Percentiles rank a stretch among this genome's conserved stretches.
phyloP scores from a whole-genome alignment of 2,329 filamentous ascomycete species.

The Teratosphaeria pseudoeucalypti region DNA sequence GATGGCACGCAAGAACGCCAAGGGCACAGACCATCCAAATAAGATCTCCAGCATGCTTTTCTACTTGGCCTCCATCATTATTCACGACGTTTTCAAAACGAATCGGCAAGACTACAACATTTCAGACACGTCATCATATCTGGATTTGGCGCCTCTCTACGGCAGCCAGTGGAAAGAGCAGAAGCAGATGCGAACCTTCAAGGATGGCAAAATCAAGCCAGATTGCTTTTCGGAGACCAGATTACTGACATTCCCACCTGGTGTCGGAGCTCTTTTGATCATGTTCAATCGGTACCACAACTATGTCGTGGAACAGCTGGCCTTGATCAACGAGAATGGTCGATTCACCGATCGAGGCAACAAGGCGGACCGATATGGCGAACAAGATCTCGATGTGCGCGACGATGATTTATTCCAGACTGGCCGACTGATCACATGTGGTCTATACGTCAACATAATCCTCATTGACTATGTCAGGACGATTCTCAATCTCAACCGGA shows the following conservation, averaged over 20 bases:
- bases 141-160: constrained; percentile 64
- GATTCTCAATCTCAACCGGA: constrained; percentile 38
- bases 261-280: constrained; percentile 57
- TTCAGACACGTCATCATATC: constrained; percentile 61
- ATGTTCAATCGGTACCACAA: constrained; percentile 75
- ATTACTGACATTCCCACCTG: constrained; percentile 55
- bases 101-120: constrained; percentile 52
- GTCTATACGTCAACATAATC: constrained; percentile 45
- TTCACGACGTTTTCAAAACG: constrained; percentile 54
- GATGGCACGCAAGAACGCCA: constrained; percentile 52
- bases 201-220: constrained; percentile 58
- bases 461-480: constrained; percentile 45
- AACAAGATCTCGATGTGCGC: constrained; percentile 22
- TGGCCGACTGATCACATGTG: constrained; percentile 41
- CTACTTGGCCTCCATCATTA: constrained; percentile 60
- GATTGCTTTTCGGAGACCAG: constrained; percentile 60
- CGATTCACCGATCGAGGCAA: constrained; percentile 58
- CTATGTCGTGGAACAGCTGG: constrained; percentile 66
- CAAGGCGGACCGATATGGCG: constrained; percentile 24
- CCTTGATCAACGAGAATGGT: constrained; percentile 73
- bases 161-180: constrained; percentile 59
- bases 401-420: constrained; percentile 44
- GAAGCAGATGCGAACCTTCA: constrained; percentile 52
- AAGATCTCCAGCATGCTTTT: constrained; percentile 67
- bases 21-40: constrained; percentile 51